Evolutionary conservation across 768 basidiomycete genomes (phyloP), one percentile per base, ranked within the genome.

Genomic region (Agaricus blazei): DNA sequence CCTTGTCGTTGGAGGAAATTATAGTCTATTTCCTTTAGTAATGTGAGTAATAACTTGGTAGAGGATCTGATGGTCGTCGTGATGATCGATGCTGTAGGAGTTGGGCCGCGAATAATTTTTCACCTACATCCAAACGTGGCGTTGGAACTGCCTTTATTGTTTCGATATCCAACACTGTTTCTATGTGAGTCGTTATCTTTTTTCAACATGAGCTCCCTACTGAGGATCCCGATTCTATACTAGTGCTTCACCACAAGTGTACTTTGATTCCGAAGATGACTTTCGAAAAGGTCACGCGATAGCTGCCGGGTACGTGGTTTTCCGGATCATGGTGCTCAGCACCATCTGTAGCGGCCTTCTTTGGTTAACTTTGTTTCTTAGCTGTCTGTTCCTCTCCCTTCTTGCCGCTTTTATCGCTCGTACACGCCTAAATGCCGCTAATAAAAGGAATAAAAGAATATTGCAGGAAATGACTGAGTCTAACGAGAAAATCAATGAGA

Each of bases 101-200:
- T 62, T 83, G 81, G 81, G 81, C 80, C 14, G 78, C 80, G 4
- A 82, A 82, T 61, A 69, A 74, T 1, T 81, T 83, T 63, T 78
- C 81, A 5, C 81, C 81, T 9, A 83, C 81, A 7, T 80, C 79
- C 1, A 83, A 83, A 61, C 73, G 81, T 27, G 81, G 81, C 40
- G 81, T 81, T 49, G 81, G 81, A 3, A 82, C 81, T 1, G 80
- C 80, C 3, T 82, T 83, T 62, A 78, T 82, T 43, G 80, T 82
- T 24, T 82, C 81, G 1, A 76, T 83, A 44, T 80, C 80, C 19
- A 83, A 81, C 61, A 78, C 76, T 58, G 71, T 83, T 11, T 82
- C 80, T 3, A 82, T 81, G 80, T 81, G 50, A 54, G 77, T 58
- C 29, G 15, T 9, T n/a, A n/a, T n/a, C n/a, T n/a, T n/a, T n/a